Base-by-base conservation (phyloP, 1,284 basidiomycete species). In the Mycena sp. region DNA sequence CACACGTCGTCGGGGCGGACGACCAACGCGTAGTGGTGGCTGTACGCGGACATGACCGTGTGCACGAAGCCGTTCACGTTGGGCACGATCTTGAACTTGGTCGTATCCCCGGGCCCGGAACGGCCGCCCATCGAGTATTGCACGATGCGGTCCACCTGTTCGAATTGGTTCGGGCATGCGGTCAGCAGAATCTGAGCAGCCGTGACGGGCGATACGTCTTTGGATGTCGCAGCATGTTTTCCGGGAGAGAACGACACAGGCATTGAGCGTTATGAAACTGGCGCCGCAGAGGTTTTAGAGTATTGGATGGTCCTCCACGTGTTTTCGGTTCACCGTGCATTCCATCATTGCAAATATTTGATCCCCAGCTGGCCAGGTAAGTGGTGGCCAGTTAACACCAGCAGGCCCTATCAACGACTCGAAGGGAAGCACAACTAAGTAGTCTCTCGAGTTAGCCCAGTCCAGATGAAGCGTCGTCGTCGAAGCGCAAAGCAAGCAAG, bases 1-100 rank as follows among this genome's bases (percentile, higher is more conserved):
- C 71, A 71, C 3, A 72, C 67, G 52, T 71, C 71, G 38, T 72
- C 71, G 10, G 70, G 69, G 7, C 70, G 55, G 37, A 72, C 57
- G 25, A 62, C 49, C 12, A 72, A 61, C 19, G 58, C 53, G 35
- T 70, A 69, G 45, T 72, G 69, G 12, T 59, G 7, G 29, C 55
- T 71, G 35, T 71, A 72, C 5, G 71, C 70, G 32, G 48, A 14
- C 9, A 71, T 17, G 10, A 61, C 56, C 35, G 67, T 66, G 35
- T 63, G 23, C 3, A 72, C 67, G 45, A 72, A 67, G 19, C 71
- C 71, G 53, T 70, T 67, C 21, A 7, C 12, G 14, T 46, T 46
- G 5, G 44, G 44, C 6, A 26, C 44, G 44, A 46, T 46, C 23
- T 26, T 46, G 44, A 26, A 23, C n/a, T 26, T 9, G 25, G n/a